Evolutionary conservation across 1,284 basidiomycete species (phyloP), one percentile per base, ranked within the genome.

Genomic region (Rhizoctonia solani): DNA sequence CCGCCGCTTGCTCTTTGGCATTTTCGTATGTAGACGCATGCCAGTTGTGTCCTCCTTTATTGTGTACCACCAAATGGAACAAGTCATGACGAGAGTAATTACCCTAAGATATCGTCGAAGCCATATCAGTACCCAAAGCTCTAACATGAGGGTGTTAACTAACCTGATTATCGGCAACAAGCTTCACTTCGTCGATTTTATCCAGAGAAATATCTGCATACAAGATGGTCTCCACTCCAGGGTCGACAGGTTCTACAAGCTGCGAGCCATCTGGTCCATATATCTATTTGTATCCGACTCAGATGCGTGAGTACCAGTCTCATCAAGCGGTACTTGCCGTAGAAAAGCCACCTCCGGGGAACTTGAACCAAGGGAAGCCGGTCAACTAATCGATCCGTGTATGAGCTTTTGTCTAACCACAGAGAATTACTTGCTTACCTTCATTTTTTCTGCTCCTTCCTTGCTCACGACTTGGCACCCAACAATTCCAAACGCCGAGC

Each of bases 331-430:
- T 39, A 23, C 53, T 39, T 23, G 39, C 53, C 16, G 53, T 54
- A 21, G 53, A 54, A 37, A 54, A 54, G n/a, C 53, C 53, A 23
- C 53, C 53, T 16, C 53, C 53, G 32, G 53, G 53, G 53, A 54
- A 54, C 34, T 54, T 54, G 53, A 54, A 54, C 53, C 53, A 54
- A 6, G 53, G 53, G 53, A 54, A 54, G 2, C 53, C 53, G 25
- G 27, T 54, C 19, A 54, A 21, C 53, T 54, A 21, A 37, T 54
- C 8, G n/a, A 9, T 16, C 14, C 9, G 8, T 39, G 16, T 8
- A 39, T 8, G 37, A 39, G 16, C 37, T 8, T 13, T 54, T 14
- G n/a, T n/a, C n/a, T n/a, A n/a, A 39, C n/a, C 16, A 54, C 37
- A 8, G 37, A 39, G 16, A 8, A 5, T 21, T 14, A 34, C 4